A percentile compares a stretch with the other conserved stretches of the same genome.
Evolutionary conservation across 148 eudicot species (phyloP).

Genomic region (Rhododendron kiyosumense): DNA sequence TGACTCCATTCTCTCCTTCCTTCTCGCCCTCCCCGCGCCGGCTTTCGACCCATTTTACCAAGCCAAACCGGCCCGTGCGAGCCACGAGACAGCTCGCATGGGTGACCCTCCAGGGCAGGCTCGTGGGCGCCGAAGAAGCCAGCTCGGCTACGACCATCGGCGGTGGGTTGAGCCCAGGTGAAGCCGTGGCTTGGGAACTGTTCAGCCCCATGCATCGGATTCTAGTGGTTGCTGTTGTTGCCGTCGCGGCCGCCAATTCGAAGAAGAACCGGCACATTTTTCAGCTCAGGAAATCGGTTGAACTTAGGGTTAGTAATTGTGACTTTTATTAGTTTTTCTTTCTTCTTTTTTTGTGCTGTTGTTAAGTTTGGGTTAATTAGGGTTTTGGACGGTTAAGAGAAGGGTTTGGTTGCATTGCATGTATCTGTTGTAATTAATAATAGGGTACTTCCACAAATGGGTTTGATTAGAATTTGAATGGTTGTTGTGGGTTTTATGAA

Average conservation of each 20-base stretch:
- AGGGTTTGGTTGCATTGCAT: neutral
- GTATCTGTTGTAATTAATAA: neutral
- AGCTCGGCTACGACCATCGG: constrained; percentile 49
- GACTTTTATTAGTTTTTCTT: neutral
- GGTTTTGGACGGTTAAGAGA: neutral
- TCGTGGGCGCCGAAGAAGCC: constrained; percentile 79
- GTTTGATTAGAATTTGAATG: neutral
- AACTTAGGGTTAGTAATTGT: constrained; percentile 61
- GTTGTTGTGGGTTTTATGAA: neutral
- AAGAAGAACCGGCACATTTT: constrained; percentile 50
- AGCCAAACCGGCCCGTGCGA: constrained; percentile 43
- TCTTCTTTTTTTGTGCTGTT: neutral
- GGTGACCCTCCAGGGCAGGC: constrained; percentile 73
- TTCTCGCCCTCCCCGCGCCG: constrained; percentile 53
- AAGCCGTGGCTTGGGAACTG: constrained; percentile 74
- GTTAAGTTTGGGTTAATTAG: neutral
- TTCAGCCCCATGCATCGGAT: constrained; percentile 78
- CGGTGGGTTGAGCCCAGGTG: constrained; percentile 28
- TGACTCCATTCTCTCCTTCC: constrained; percentile 20
- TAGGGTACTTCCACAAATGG: constrained; percentile 7
- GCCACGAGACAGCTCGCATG: constrained; percentile 45
- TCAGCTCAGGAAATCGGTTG: constrained; percentile 50
- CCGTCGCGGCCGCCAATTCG: constrained; percentile 54
- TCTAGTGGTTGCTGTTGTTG: constrained; percentile 60
- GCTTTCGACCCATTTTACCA: constrained; percentile 55